Base-by-base conservation (phyloP, 495 filamentous ascomycete species). In the Lasiosphaeris hirsuta region DNA sequence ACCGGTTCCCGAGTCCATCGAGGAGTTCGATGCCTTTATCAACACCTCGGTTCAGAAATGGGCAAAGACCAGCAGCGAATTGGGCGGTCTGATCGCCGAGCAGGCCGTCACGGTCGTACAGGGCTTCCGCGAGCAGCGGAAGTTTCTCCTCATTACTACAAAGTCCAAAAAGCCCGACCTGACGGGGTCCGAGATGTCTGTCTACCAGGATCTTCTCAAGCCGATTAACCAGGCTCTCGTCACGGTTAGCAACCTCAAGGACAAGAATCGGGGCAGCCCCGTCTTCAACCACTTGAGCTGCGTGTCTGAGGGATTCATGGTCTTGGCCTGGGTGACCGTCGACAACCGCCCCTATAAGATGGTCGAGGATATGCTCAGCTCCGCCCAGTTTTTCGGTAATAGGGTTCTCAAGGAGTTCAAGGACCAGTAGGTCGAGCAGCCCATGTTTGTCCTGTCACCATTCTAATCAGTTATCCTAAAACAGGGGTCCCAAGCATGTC, bases 81-180 rank as follows among this genome's bases (percentile, higher is more conserved):
- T 98, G 46, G 90, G 90, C 15, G 86, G 85, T 11, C 70, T 91
- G 48, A 78, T 97, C 46, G 87, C 85, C 45, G 87, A 95, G 62
- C 92, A 58, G 62, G 77, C 75, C 41, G 61, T 69, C 42, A 69
- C 69, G 49, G 73, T 79, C 7, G 56, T 75, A 38, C 63, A 75
- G 51, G 77, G 75, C 34, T 97, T 97, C 75, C 77, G 84, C 44
- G 90, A 88, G 57, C 86, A 95, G 73, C 86, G 92, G 53, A 90
- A 86, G 65, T 94, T 96, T 72, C 80, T 98, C 44, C 81, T 92
- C 55, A 84, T 96, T 62, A 85, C 92, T 2, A 94, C 88, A 19
- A 94, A 92, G 72, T 87, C 95, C 9, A 96, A 89, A 80, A 96
- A 96, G 72, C 95, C 93, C 23, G 87, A 90, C 51, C 80, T 84